phyloP scores from a whole-genome alignment of 495 filamentous ascomycete genomes.

The Penicillium odoratum region DNA sequence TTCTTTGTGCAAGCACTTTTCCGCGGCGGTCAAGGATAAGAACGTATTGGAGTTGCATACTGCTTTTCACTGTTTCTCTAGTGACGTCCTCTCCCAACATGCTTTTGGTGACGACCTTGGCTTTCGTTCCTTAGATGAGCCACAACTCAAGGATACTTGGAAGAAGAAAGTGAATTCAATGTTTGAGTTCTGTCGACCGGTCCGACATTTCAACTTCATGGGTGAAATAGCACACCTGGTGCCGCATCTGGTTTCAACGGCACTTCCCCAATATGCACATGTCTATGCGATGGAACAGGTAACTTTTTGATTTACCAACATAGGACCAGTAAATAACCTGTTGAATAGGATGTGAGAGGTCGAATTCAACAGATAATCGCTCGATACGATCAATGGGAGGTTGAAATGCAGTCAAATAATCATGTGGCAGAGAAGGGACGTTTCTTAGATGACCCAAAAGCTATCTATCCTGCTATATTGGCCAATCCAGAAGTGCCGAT shows the following conservation, averaged over 20 bases:
- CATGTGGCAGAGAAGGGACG: neutral
- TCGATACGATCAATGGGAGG: neutral
- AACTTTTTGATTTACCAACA: too few species aligned
- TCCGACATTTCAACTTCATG: constrained; percentile 9
- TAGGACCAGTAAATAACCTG: too few species aligned
- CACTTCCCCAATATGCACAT: constrained; percentile 3
- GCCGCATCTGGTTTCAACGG: neutral
- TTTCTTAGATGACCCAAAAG: neutral
- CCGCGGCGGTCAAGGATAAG: constrained; percentile 1
- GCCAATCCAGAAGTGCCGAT: constrained; percentile 8
- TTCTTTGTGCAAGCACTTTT: constrained; percentile 13
- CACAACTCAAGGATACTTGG: constrained; percentile 8
- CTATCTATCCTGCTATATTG: constrained; percentile 20
- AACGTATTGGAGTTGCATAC: constrained; percentile 37
- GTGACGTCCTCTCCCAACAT: constrained; percentile 44
- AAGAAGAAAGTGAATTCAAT: constrained; percentile 13
- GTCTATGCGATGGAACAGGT: neutral
- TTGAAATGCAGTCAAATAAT: neutral
- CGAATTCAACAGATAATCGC: constrained; percentile 2
- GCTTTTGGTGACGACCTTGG: constrained; percentile 26
- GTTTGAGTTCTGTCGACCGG: constrained; percentile 9
- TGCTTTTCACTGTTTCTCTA: constrained; percentile 42
- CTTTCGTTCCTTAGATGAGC: constrained; percentile 17
- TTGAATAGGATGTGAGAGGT: too few species aligned
- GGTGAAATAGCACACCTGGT: constrained; percentile 6